Base-by-base conservation (phyloP, 2,329 filamentous ascomycete genomes). In the Fusarium aywerte region DNA sequence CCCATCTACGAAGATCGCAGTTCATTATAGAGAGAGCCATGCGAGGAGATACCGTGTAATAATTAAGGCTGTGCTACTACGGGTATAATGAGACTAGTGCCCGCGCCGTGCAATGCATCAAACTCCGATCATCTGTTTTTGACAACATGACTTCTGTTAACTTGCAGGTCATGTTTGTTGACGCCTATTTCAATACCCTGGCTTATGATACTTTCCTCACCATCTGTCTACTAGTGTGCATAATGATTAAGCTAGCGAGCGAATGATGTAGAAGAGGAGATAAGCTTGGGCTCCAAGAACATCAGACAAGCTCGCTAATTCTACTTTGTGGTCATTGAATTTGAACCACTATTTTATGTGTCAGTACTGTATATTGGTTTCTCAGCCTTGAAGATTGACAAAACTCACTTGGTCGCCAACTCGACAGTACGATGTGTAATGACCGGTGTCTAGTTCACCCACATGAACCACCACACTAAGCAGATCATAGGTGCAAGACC, bases 271-370 rank as follows among this genome's bases (percentile, higher is more conserved):
- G 77, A 97, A 97, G 52, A 98, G 82, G 58, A 98, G 82, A 77
- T 97, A 98, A 1, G 95, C 93, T 76, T 97, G 90, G 15, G 92
- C 92, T 29, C 86, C 87, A 39, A 98, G 83, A 4, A 98, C 95
- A 61, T 97, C 92, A 7, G 91, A 91, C 75, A 96, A 90, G 44
- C 88, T 88, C 3, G 92, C 95, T 56, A 94, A 76, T 63, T 94
- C 92, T 23, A 98, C 95, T 76, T 93, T 93, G 76, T 96, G 94
- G 76, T 98, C 95, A 74, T 98, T 96, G 79, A 97, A 97, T 55
- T 92, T 89, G 77, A 97, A 97, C 95, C 95, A 98, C 85, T 97
- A 69, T 63, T 75, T 12, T 38, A 29, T 65, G 29, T 23, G 48
- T 67, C 42, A 71, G 59, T 18, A 52, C 5, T 35, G 15, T 9